phyloP scores from a whole-genome alignment of 768 basidiomycete genomes.

The Naganishia kalamii region DNA sequence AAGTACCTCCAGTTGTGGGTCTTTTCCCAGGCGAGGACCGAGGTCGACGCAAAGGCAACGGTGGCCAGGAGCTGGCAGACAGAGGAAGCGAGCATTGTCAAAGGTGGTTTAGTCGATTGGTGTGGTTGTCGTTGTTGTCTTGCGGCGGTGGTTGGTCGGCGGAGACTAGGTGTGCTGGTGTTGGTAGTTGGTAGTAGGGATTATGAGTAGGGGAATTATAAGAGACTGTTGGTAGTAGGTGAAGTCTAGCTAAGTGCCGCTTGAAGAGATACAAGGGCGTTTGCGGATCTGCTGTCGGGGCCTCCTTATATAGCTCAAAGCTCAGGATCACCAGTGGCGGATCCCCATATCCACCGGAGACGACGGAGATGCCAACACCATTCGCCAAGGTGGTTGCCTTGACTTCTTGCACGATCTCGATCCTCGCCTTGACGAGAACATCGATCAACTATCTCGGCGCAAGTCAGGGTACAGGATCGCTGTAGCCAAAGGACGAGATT shows the following conservation, averaged over 20 bases:
- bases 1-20: slow-evolving; percentile 1
- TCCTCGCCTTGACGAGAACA: no score
- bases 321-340: no score
- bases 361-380: no score
- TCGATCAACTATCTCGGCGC: no score
- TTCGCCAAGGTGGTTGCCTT: no score
- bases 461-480: no score
- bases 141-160: neutral
- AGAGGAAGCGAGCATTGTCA: neutral
- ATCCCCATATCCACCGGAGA: no score
- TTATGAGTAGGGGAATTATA: slow-evolving; percentile 3
- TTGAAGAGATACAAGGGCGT: no score
- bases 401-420: no score
- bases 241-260: neutral
- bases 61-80: neutral
- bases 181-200: neutral
- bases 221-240: neutral
- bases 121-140: neutral
- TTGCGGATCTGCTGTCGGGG: no score
- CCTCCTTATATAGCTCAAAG: no score
- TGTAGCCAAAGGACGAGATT: no score
- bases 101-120: neutral
- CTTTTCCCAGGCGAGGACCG: slow-evolving; percentile 1
- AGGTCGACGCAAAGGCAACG: neutral
- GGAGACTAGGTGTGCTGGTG: neutral